Conservation (phyloP, 257 asterid species). For the Jaltomata sinuosa region DNA sequence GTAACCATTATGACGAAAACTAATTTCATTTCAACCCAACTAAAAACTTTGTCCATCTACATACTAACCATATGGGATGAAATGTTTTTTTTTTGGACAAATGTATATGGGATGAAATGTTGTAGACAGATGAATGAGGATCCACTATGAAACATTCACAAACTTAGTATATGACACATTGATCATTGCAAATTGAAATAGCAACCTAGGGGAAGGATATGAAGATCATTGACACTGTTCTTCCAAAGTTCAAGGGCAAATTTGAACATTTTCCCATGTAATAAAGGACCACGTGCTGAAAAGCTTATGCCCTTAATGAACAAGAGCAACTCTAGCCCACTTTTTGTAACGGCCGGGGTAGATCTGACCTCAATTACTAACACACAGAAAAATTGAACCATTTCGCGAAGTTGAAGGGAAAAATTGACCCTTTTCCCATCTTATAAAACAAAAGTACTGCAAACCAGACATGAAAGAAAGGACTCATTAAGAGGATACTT, state of each 20-base stretch:
- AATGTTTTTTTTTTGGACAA: too few species aligned
- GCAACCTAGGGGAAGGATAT: background rate
- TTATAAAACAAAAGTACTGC: background rate
- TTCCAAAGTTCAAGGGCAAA: background rate
- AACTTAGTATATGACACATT: background rate
- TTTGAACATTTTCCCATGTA: background rate
- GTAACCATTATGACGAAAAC: background rate
- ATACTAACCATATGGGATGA: background rate
- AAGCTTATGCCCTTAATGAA: background rate
- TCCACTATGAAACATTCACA: background rate
- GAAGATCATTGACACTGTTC: background rate
- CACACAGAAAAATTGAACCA: background rate
- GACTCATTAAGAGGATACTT: background rate
- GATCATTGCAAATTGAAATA: background rate
- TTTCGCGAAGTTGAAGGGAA: background rate
- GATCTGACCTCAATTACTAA: background rate
- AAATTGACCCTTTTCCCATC: background rate
- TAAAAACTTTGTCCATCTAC: background rate
- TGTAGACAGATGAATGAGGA: background rate
- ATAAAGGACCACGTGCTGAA: background rate
- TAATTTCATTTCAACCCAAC: background rate
- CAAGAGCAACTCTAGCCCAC: background rate
- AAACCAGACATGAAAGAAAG: background rate
- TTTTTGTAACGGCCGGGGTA: background rate
- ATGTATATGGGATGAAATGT: background rate